Conservation (phyloP, 768 basidiomycete genomes). For the Rhodocollybia butyracea region DNA sequence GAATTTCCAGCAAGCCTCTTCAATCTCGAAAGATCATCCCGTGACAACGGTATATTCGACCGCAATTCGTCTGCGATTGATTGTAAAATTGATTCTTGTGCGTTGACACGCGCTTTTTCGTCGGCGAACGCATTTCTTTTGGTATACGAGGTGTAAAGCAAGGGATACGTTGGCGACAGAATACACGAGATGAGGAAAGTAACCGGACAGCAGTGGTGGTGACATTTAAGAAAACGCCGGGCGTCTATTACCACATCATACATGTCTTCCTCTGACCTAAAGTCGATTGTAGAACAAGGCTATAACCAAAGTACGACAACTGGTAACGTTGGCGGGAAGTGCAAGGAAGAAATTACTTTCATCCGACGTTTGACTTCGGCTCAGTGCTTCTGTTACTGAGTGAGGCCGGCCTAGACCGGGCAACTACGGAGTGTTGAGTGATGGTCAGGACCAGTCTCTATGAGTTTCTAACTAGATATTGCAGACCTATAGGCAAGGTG, state of each 20-base stretch:
- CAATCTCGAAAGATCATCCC: constrained; percentile 52
- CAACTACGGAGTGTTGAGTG: no score
- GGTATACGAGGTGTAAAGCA: constrained; percentile 61
- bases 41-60: constrained; percentile 39
- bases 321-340: no score
- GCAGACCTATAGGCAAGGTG: no score
- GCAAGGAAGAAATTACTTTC: no score
- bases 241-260: not conserved
- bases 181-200: constrained; percentile 64
- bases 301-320: no score
- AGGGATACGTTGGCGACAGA: constrained; percentile 64
- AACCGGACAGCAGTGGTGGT: constrained; percentile 24
- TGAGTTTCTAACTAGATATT: no score
- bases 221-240: not conserved
- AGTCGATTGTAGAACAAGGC: constrained; percentile 10
- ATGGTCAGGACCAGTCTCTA: no score
- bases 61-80: constrained; percentile 53
- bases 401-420: no score
- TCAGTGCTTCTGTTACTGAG: no score
- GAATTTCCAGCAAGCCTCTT: constrained; percentile 47
- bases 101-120: constrained; percentile 50
- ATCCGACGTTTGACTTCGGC: no score
- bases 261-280: constrained; percentile 1
- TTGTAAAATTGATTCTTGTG: constrained; percentile 62
- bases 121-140: constrained; percentile 47